Conservation (phyloP, 352 stramenopile genomes). For the Thraustochytrium aureum region DNA sequence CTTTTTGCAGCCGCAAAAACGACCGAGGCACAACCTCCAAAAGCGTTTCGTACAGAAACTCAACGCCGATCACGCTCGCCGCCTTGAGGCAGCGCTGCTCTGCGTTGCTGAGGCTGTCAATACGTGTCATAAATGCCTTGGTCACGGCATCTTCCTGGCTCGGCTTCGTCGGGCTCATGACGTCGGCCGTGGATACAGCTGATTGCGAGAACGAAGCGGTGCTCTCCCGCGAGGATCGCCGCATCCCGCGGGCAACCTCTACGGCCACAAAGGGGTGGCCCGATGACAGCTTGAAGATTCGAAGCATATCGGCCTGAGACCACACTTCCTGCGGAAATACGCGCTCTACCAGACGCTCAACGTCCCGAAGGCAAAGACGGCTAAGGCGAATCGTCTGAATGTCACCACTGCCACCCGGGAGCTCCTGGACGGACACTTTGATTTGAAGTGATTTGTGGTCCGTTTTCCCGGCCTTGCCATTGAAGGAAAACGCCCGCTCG, state of each 20-base stretch:
- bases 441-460: background rate
- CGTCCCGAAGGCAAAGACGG: background rate
- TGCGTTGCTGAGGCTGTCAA: constrained; percentile 11
- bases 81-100: constrained; percentile 52
- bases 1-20: constrained; percentile 33
- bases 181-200: background rate
- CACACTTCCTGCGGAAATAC: constrained; percentile 8
- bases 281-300: constrained; percentile 7
- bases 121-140: constrained; percentile 26
- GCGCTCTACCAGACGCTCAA: background rate
- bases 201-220: background rate
- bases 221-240: background rate
- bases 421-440: background rate
- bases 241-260: constrained; percentile 33
- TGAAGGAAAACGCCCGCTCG: background rate
- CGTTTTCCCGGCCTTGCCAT: background rate
- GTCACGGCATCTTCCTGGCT: background rate
- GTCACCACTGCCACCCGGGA: background rate
- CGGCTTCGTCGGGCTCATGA: background rate
- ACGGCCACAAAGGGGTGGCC: constrained; percentile 35
- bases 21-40: constrained; percentile 34
- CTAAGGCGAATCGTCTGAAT: background rate
- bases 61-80: constrained; percentile 31
- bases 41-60: constrained; percentile 48
- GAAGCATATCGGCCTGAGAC: background rate